Evolutionary conservation across 176 grass and related monocot genomes (phyloP), one percentile per base, ranked within the genome.

Genomic region (Tillandsia leiboldiana): DNA sequence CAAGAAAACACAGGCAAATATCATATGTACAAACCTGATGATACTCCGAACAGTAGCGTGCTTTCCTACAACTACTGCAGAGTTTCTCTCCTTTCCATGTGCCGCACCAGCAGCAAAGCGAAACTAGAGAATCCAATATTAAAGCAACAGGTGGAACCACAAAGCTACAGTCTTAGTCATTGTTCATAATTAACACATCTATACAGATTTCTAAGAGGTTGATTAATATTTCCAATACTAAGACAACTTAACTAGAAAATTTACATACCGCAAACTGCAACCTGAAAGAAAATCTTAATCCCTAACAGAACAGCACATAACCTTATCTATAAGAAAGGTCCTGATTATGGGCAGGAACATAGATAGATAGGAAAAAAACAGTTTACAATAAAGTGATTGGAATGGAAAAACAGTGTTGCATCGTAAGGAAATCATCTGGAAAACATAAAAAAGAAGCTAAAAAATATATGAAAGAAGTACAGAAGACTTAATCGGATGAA

Each of bases 61-160:
- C 75, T 80, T 71, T 85, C 74, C 82, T 99, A 83, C 94, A 99
- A 72, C 74, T 72, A 77, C 84, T 28, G 82, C 89, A 99, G 26
- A 83, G 56, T 81, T 99, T 99, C 64, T 90, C 84, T 0, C 86
- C 94, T 90, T 90, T 93, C 94, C 94, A 99, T 63, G 89, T 99
- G 69, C 83, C 89, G 77, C 94, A 93, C 94, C 94, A 99, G 69
- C 73, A 86, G 71, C 94, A 99, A 22, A 99, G 77, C 50, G 89
- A 51, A 71, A 67, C 89, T 99, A 83, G 17, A 67, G n/a, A 79
- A 79, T 72, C 18, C 52, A 71, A 2, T 66, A 75, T 71, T 9
- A 57, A 71, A 49, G 17, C 11, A 67, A 75, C 53, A 68, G 17
- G 65, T 33, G 68, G 27, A 57, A 75, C 5, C 57, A 64, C 23